Percentiles rank a stretch among this genome's conserved stretches.
Evolutionary conservation across 2,329 filamentous ascomycete genomes (phyloP).

Genomic region (Colletotrichum gloeosporioides): DNA sequence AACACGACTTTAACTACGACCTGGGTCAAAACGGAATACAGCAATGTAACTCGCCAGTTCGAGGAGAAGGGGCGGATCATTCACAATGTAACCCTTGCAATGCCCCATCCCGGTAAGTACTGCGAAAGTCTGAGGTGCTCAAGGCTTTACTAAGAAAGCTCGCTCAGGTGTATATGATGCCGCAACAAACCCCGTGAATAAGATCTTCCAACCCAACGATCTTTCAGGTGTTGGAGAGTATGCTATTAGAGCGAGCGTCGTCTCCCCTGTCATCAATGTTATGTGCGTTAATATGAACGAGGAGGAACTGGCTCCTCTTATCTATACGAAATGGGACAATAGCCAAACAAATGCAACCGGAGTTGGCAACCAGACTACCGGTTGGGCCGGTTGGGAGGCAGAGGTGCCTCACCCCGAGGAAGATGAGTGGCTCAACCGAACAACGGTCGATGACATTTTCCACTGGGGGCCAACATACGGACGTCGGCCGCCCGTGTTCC

Average conservation of each 20-base stretch:
- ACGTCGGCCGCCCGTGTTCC: conserved; percentile 59
- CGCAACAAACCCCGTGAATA: conserved; percentile 64
- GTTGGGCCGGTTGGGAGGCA: conserved; percentile 40
- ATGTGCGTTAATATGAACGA: conserved; percentile 71
- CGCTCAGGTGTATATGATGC: conserved; percentile 63
- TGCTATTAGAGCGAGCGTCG: conserved; percentile 69
- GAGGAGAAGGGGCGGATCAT: conserved; percentile 60
- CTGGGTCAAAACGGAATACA: conserved; percentile 67
- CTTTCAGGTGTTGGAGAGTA: conserved; percentile 73
- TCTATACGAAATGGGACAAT: conserved; percentile 66
- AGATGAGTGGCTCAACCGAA: conserved; percentile 55
- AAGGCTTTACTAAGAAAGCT: neutral
- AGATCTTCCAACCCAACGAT: conserved; percentile 72
- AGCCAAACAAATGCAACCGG: conserved; percentile 37
- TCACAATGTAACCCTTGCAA: conserved; percentile 78
- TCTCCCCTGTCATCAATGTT: conserved; percentile 74
- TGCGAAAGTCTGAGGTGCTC: neutral
- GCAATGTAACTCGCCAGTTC: conserved; percentile 58
- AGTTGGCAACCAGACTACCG: conserved; percentile 33
- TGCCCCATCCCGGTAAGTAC: conserved; percentile 68
- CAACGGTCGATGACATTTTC: conserved; percentile 73
- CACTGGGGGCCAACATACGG: conserved; percentile 62
- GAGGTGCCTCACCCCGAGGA: conserved; percentile 40
- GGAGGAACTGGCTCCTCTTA: conserved; percentile 65
- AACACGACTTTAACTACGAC: conserved; percentile 74